Conservation (phyloP, 1,284 basidiomycete species). For the Leccinum griseonigrum region DNA sequence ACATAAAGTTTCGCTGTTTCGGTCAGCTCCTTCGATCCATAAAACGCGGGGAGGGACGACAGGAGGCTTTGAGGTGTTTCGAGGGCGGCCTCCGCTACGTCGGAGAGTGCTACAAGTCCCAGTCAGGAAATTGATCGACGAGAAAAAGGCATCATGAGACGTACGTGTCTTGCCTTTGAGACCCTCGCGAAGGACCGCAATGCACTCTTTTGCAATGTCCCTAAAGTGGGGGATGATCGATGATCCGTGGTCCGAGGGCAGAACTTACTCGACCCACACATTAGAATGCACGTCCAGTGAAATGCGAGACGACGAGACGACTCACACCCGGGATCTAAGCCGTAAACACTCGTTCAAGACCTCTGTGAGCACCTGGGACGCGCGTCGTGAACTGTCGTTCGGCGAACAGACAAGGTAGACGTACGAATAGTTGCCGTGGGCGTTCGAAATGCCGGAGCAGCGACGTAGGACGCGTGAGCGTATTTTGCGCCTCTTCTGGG, state of each 20-base stretch:
- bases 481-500: slow-evolving; percentile 53
- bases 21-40: slow-evolving; percentile 47
- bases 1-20: slow-evolving; percentile 39
- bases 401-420: not conserved
- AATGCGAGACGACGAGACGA: not conserved
- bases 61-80: slow-evolving; percentile 56
- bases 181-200: slow-evolving; percentile 46
- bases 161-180: slow-evolving; percentile 35
- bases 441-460: slow-evolving; percentile 60
- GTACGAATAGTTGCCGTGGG: slow-evolving; percentile 55
- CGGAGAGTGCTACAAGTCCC: slow-evolving; percentile 14
- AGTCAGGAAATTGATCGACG: not conserved
- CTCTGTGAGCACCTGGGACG: slow-evolving; percentile 59
- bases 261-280: too few species aligned
- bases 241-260: slow-evolving; percentile 84
- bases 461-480: slow-evolving; percentile 66
- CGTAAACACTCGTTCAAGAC: slow-evolving; percentile 65
- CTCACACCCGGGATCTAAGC: slow-evolving; percentile 58
- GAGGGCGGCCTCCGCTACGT: slow-evolving; percentile 40
- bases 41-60: slow-evolving; percentile 67
- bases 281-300: slow-evolving; percentile 6
- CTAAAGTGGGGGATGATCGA: slow-evolving; percentile 81
- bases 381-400: slow-evolving; percentile 17
- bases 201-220: slow-evolving; percentile 61
- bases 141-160: not conserved